Evolutionary conservation across 1,284 basidiomycete genomes (phyloP).

Genomic region (Cerrena zonata): DNA sequence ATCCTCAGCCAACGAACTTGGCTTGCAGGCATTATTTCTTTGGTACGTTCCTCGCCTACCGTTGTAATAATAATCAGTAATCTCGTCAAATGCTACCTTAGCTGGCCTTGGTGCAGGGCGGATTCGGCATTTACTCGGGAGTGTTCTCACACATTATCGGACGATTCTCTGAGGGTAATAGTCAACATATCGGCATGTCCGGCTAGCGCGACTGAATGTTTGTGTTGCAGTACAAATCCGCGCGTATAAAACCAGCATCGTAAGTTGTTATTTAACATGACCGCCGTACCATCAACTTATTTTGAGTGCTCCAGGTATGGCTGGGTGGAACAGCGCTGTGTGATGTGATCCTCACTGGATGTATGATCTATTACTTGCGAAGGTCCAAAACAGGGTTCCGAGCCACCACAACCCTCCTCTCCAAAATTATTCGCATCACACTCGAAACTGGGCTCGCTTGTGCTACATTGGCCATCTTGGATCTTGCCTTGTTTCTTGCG

Average conservation of each 20-base stretch:
- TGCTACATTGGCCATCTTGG: conserved; percentile 24
- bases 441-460: conserved; percentile 30
- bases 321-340: conserved; percentile 22
- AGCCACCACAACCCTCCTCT: conserved; percentile 15
- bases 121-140: background rate
- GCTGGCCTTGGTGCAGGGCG: conserved; percentile 16
- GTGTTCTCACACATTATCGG: background rate
- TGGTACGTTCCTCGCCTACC: conserved; percentile 9
- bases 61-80: conserved; percentile 1
- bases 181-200: background rate
- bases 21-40: conserved; percentile 2
- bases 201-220: background rate
- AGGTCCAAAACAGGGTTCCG: conserved; percentile 18
- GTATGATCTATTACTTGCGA: conserved; percentile 22
- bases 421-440: conserved; percentile 15
- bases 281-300: background rate
- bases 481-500: conserved; percentile 26
- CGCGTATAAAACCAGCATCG: background rate
- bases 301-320: conserved; percentile 19
- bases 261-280: background rate
- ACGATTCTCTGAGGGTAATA: background rate
- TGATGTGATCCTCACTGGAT: conserved; percentile 22
- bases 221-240: background rate
- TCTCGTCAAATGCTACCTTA: conserved; percentile 4
- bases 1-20: conserved; percentile 10